A percentile compares a stretch with the other conserved stretches of the same genome.
These are phyloP conservation scores for Aspergillus hiratsukae DNA, from an alignment of 2,329 filamentous ascomycete genomes.

Conservation along the genomic window DNA sequence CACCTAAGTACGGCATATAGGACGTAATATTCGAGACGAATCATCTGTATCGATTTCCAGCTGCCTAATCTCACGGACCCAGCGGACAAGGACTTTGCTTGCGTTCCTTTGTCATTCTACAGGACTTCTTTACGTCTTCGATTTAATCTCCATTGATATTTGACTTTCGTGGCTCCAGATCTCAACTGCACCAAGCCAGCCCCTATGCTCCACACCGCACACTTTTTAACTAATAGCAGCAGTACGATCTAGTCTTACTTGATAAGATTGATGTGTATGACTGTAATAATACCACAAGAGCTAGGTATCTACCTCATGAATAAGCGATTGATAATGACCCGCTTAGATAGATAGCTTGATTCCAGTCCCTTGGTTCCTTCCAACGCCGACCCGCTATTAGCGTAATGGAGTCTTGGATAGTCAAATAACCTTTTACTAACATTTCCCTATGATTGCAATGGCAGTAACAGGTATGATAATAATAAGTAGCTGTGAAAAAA, in stretches of 20 bases:
- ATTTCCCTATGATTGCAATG: background rate
- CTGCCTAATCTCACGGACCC: background rate
- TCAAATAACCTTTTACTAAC: background rate
- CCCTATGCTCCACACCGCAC: conserved; percentile 15
- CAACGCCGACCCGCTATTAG: conserved; percentile 9
- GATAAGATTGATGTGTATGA: background rate
- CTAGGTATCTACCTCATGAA: background rate
- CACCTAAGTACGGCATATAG: background rate
- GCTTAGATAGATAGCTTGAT: background rate
- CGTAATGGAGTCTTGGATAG: conserved; percentile 1
- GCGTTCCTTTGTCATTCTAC: conserved; percentile 13
- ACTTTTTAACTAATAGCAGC: conserved; percentile 12
- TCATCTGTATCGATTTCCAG: conserved; percentile 3
- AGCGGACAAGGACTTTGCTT: conserved; percentile 11
- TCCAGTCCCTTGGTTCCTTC: conserved; percentile 10
- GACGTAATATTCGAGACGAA: conserved; percentile 2
- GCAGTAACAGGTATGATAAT: background rate
- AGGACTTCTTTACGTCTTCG: conserved; percentile 10
- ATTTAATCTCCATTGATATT: conserved; percentile 4
- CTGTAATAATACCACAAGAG: background rate
- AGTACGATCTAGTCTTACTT: background rate
- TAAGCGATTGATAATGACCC: background rate
- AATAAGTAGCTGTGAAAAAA: background rate
- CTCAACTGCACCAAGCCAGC: conserved; percentile 16
- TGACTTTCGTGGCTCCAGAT: conserved; percentile 22